phyloP scores from a whole-genome alignment of 352 stramenopile genomes.

The Halophytophthora polymorphica region DNA sequence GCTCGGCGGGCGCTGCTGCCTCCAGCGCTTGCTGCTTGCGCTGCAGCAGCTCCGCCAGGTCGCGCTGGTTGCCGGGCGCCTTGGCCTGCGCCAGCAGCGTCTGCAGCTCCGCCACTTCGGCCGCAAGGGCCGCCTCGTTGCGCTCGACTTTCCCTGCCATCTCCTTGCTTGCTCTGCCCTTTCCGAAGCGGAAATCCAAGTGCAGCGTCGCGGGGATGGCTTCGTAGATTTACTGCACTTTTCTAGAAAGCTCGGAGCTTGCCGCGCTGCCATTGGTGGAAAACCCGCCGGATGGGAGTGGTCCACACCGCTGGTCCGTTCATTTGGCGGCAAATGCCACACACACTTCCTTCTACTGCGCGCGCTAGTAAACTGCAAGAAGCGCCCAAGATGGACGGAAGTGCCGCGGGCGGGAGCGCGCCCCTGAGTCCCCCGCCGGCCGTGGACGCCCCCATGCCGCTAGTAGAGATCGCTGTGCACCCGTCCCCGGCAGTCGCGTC shows the following conservation, averaged over 20 bases:
- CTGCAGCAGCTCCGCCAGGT: slow-evolving; percentile 56
- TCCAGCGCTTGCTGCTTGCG: slow-evolving; percentile 58
- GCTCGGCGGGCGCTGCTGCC: slow-evolving; percentile 8
- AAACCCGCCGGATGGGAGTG: too few relatives aligned
- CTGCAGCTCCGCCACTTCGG: slow-evolving; percentile 71
- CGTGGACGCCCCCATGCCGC: too few relatives aligned
- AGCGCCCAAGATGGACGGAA: too few relatives aligned
- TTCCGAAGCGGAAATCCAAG: slow-evolving; percentile 13
- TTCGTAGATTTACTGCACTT: not conserved
- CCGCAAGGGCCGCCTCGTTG: slow-evolving; percentile 21
- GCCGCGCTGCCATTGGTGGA: too few relatives aligned
- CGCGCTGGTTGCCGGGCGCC: slow-evolving; percentile 52
- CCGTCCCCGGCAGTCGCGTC: too few relatives aligned
- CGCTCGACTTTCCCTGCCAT: slow-evolving; percentile 23
- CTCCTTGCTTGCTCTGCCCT: not conserved
- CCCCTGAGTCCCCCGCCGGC: too few relatives aligned
- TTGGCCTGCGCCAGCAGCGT: slow-evolving; percentile 51
- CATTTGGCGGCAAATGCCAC: too few relatives aligned
- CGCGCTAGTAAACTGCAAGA: too few relatives aligned
- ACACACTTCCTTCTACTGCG: too few relatives aligned
- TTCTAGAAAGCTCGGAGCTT: not conserved
- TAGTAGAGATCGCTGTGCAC: too few relatives aligned
- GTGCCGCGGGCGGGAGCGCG: too few relatives aligned
- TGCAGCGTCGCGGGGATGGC: not conserved
- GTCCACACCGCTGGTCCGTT: too few relatives aligned